These are phyloP conservation scores for Trichocladium uniseriatum DNA, from an alignment of 495 filamentous ascomycete genomes.

Conservation along the genomic window DNA sequence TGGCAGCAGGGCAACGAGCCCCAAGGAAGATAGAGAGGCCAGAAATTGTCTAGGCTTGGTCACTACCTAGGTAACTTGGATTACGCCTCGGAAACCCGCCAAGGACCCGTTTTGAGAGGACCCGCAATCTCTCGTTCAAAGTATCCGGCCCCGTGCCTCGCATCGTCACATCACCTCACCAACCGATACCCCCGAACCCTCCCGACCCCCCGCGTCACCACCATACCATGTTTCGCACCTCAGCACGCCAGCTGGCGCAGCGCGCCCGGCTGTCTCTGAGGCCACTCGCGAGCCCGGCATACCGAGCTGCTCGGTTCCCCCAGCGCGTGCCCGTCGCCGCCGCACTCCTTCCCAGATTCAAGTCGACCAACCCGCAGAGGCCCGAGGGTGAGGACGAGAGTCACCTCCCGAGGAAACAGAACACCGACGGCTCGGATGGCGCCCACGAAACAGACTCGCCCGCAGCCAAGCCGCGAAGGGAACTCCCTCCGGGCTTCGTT, in stretches of 20 bases:
- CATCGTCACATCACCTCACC: slow-evolving; percentile 1
- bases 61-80: neutral
- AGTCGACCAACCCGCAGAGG: slow-evolving; percentile 17
- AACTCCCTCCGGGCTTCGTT: slow-evolving; percentile 30
- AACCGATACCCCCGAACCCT: too few relatives aligned
- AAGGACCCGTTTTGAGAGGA: neutral
- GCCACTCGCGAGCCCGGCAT: slow-evolving; percentile 15
- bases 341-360: slow-evolving; percentile 11
- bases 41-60: neutral
- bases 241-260: slow-evolving; percentile 23
- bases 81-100: neutral
- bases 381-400: slow-evolving; percentile 3
- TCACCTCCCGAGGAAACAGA: neutral
- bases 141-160: neutral
- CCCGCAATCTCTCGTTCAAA: slow-evolving; percentile 3
- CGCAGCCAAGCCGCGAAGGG: neutral
- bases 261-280: slow-evolving; percentile 18
- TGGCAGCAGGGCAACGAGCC: slow-evolving; percentile 3
- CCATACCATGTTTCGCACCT: slow-evolving; percentile 23
- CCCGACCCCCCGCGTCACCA: neutral
- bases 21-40: neutral
- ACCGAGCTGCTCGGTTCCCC: slow-evolving; percentile 11
- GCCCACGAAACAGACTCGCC: neutral
- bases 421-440: neutral
- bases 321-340: slow-evolving; percentile 7